Evolutionary conservation across 768 basidiomycete species (phyloP).

Genomic region (Termitomyces titanicus): DNA sequence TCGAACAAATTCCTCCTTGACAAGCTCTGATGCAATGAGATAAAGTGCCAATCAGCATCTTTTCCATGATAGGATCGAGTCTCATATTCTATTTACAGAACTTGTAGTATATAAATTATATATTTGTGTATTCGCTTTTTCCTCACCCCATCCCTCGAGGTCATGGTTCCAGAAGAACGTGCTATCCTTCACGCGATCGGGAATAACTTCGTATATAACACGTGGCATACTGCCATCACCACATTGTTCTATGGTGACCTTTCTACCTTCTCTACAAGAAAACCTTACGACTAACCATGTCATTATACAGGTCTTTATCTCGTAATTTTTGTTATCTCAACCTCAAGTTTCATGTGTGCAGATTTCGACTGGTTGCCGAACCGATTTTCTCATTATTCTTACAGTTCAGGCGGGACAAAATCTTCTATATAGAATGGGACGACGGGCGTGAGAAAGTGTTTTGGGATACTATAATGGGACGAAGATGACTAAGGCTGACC

Average conservation of each 20-base stretch:
- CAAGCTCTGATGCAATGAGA: too few relatives aligned
- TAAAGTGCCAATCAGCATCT: too few relatives aligned
- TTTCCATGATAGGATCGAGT: too few relatives aligned
- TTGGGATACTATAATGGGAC: too few relatives aligned
- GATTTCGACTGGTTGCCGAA: not conserved
- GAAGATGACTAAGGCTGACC: too few relatives aligned
- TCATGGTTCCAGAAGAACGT: not conserved
- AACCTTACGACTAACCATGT: not conserved
- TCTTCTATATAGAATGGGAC: too few relatives aligned
- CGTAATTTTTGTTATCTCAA: not conserved
- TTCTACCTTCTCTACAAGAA: not conserved
- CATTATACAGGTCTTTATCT: not conserved
- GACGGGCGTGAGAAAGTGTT: too few relatives aligned
- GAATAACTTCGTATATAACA: not conserved
- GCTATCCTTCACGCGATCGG: not conserved
- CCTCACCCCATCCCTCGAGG: too few relatives aligned
- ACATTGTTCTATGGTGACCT: not conserved
- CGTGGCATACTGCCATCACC: too few relatives aligned
- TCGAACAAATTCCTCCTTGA: not conserved
- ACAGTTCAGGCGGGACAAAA: not conserved
- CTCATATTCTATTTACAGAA: too few relatives aligned
- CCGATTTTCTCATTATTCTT: not conserved
- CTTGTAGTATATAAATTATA: too few relatives aligned
- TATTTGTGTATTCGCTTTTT: too few relatives aligned
- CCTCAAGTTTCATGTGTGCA: not conserved